Evolutionary conservation across 2,329 filamentous ascomycete species (phyloP), one percentile per base, ranked within the genome.

Genomic region (Chrysoporthe deuterocubensis): DNA sequence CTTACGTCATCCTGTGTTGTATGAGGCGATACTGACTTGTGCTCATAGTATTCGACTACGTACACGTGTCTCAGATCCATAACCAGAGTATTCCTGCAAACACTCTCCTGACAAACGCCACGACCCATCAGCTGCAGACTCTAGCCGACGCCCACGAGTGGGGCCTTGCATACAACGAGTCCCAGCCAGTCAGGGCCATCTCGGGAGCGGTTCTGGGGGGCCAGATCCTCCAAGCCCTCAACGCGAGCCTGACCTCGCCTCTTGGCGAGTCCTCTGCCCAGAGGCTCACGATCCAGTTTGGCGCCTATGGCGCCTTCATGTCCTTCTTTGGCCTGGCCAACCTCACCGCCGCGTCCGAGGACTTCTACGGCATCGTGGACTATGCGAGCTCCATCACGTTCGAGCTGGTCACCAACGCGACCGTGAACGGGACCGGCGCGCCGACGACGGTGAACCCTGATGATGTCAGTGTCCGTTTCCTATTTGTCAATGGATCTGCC

Each of bases 331-430:
- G 87, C 8, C 82, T 89, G 21, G 80, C 86, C 6, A 77, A 83
- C 69, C 82, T 90, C 66, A 79, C 81, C 6, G 75, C 78, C 14
- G 84, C 80, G 1, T 86, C 83, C 68, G 72, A 79, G 1, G 81
- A 92, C 76, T 97, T 97, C 81, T 89, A 81, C 68, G 92, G 92
- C 65, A 82, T 97, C 14, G 89, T 90, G n/a, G 90, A 94, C 80
- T 97, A 97, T 74, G 93, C 93, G 5, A 91, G 90, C 2, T 89
- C 89, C 71, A 93, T 97, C 87, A 84, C 84, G 6, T 94, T 96
- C 76, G 94, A 97, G 82, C 81, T 90, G 32, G 82, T 89, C 65
- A 87, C 87, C 65, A 83, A 83, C 71, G 78, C 85, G 85, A 80
- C 81, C 3, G 82, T 79, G 14, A 64, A 60, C 14, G 66, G 68